phyloP scores from a whole-genome alignment of 176 grass and related monocot genomes.

The Zizania latifolia region DNA sequence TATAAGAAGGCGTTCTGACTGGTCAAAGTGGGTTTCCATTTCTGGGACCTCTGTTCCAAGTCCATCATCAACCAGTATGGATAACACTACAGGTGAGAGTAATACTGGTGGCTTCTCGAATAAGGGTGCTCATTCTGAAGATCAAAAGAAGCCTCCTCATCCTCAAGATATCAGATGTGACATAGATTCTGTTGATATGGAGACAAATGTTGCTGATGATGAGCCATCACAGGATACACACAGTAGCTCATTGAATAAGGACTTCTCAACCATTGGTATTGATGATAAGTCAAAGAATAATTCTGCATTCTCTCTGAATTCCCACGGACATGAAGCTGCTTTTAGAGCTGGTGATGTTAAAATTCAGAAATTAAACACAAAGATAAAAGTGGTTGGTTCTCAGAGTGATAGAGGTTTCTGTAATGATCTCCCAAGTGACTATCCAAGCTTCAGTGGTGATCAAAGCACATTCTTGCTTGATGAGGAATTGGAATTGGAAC shows the following conservation, averaged over 20 bases:
- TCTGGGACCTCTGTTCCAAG: slow-evolving; percentile 30
- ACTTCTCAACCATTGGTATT: slow-evolving; percentile 24
- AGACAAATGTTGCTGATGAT: slow-evolving; percentile 33
- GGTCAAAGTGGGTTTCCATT: slow-evolving; percentile 54
- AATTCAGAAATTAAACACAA: slow-evolving; percentile 30
- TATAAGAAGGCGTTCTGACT: slow-evolving; percentile 56
- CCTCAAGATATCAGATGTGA: slow-evolving; percentile 23
- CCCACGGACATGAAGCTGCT: slow-evolving; percentile 21
- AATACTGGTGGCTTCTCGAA: slow-evolving; percentile 15
- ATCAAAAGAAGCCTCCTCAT: slow-evolving; percentile 34
- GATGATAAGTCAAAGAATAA: slow-evolving; percentile 26
- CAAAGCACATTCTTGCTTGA: slow-evolving; percentile 91
- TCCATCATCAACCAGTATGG: slow-evolving; percentile 33
- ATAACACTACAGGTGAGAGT: slow-evolving; percentile 26
- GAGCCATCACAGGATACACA: slow-evolving; percentile 13
- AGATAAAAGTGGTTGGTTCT: slow-evolving; percentile 32
- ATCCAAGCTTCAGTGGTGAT: slow-evolving; percentile 39
- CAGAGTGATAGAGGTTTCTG: slow-evolving; percentile 29
- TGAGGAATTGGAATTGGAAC: slow-evolving; percentile 72
- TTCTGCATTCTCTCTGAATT: slow-evolving; percentile 23
- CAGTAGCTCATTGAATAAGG: slow-evolving; percentile 33
- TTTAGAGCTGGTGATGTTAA: slow-evolving; percentile 27
- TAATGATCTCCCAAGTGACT: slow-evolving; percentile 26
- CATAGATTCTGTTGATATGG: slow-evolving; percentile 7
- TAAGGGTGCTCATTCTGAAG: slow-evolving; percentile 32